Percentiles rank a stretch among this genome's conserved stretches.
Evolutionary conservation across 1,139 yeast genomes (phyloP).

Genomic region (Lodderomyces parapsilosis): DNA sequence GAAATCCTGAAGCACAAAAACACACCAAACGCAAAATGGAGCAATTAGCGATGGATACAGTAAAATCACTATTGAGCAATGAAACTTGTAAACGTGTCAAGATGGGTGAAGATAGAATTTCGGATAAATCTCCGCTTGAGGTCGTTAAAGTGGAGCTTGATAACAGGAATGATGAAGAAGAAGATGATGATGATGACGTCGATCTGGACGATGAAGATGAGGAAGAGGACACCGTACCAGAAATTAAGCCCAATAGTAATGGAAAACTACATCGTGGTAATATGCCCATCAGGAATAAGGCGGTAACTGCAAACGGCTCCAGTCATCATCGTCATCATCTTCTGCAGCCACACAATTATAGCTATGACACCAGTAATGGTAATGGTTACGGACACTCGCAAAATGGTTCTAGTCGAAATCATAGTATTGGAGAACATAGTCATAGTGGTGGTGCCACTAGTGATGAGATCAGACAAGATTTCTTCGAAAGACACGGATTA

Average conservation of each 20-base stretch:
- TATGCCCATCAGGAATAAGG: not conserved
- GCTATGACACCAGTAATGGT: not conserved
- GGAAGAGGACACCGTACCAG: conserved; percentile 1
- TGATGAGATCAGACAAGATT: conserved; percentile 1
- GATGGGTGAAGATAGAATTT: conserved; percentile 2
- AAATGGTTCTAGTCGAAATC: not conserved
- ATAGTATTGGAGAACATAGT: not conserved
- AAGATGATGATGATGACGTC: conserved; percentile 8
- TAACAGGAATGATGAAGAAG: conserved; percentile 11
- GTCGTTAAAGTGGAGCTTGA: conserved; percentile 14
- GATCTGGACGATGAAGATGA: conserved; percentile 8
- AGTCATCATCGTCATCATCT: not conserved
- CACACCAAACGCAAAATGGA: conserved; percentile 38
- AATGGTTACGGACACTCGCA: not conserved
- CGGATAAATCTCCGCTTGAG: conserved; percentile 2
- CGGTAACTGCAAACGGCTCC: not conserved
- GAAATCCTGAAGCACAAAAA: conserved; percentile 66
- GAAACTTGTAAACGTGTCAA: conserved; percentile 10
- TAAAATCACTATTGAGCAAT: conserved; percentile 25
- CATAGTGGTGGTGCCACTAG: not conserved
- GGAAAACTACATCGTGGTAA: not conserved
- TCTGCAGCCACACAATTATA: not conserved
- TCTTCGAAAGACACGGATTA: conserved; percentile 7
- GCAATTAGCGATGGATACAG: conserved; percentile 34
- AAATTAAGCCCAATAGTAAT: not conserved